Percentiles rank a stretch among this genome's conserved stretches.
Evolutionary conservation across 805 yeast species (phyloP).

Genomic region (Saturnispora gosingensis): DNA sequence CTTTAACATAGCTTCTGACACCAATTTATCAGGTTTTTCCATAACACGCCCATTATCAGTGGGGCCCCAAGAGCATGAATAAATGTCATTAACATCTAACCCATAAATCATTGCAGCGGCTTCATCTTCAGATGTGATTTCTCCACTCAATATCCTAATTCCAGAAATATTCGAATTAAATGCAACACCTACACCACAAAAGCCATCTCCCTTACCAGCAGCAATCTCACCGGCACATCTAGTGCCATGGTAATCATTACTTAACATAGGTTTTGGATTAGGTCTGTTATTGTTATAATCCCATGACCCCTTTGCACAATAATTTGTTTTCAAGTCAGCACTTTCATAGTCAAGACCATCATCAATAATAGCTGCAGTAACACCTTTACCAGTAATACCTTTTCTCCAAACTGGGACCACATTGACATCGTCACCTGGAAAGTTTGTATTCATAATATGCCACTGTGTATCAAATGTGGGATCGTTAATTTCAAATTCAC

Average conservation of each 20-base stretch:
- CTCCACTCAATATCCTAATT: constrained; percentile 75
- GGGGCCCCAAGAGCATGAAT: constrained; percentile 98
- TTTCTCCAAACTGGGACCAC: constrained; percentile 78
- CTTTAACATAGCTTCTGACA: constrained; percentile 71
- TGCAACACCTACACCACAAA: constrained; percentile 97
- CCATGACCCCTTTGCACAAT: constrained; percentile 76
- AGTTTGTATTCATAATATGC: constrained; percentile 74
- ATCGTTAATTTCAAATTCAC: constrained; percentile 58
- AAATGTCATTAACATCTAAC: constrained; percentile 79
- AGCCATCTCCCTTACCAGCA: constrained; percentile 67
- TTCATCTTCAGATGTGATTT: constrained; percentile 77
- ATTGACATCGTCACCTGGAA: constrained; percentile 79
- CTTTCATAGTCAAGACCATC: constrained; percentile 87
- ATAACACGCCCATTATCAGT: constrained; percentile 83
- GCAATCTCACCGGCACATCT: constrained; percentile 98
- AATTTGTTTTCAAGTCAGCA: constrained; percentile 62
- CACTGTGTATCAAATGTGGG: constrained; percentile 82
- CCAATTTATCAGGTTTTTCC: constrained; percentile 75
- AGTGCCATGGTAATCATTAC: constrained; percentile 90
- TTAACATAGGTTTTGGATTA: constrained; percentile 70
- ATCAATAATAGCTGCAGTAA: constrained; percentile 83
- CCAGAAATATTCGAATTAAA: constrained; percentile 82
- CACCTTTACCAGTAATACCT: constrained; percentile 71
- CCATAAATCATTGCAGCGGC: constrained; percentile 81
- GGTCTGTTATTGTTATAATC: constrained; percentile 75